Evolutionary conservation across 345 rosid species (phyloP).

Genomic region (Kernera saxatilis): DNA sequence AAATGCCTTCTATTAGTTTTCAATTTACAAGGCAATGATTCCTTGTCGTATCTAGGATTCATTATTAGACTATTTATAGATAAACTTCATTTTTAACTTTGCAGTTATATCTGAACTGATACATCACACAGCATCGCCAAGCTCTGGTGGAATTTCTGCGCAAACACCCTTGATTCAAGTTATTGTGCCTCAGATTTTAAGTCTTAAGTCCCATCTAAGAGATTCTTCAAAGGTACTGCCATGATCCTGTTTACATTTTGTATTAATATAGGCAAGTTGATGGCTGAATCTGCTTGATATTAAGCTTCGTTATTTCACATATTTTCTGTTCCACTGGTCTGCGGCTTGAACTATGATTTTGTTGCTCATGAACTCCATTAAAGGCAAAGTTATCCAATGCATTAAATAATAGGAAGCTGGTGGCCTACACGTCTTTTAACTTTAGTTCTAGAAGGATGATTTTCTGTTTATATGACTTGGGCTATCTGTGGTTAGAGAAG

Average conservation of each 20-base stretch:
- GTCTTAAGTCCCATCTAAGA: conserved; percentile 65
- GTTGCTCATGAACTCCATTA: neutral
- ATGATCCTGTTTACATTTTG: neutral
- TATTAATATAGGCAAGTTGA: neutral
- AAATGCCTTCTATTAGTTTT: neutral
- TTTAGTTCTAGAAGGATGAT: neutral
- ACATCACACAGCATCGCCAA: conserved; percentile 71
- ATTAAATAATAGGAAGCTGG: neutral
- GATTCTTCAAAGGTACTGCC: conserved; percentile 80
- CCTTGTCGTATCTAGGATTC: neutral
- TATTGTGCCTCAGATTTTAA: conserved; percentile 89
- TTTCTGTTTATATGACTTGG: neutral
- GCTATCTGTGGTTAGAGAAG: neutral
- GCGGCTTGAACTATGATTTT: conserved; percentile 13
- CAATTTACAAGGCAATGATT: neutral
- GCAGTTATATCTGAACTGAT: conserved; percentile 94
- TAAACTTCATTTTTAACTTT: conserved; percentile 12
- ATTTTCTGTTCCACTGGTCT: conserved; percentile 14
- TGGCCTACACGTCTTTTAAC: neutral
- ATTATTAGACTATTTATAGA: neutral
- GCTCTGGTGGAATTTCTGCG: conserved; percentile 72
- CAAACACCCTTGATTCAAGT: conserved; percentile 92
- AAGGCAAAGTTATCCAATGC: neutral
- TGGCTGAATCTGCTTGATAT: conserved; percentile 1
- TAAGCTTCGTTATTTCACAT: neutral